Conservation (phyloP, 176 grass and related monocot genomes). For the Eremochloa ophiuroides region DNA sequence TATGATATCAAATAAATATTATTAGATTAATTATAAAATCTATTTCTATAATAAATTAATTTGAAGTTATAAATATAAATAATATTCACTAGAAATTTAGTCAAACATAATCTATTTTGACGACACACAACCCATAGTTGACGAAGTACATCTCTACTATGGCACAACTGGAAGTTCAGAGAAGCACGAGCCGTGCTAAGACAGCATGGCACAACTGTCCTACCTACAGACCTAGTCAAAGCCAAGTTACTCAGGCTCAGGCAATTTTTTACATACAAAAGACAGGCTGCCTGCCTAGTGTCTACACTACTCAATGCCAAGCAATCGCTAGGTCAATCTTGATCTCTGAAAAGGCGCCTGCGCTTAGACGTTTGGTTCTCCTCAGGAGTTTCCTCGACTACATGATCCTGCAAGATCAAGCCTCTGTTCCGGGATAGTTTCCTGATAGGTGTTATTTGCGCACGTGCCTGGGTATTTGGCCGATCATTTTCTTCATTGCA, state of each 20-base stretch:
- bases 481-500: background rate
- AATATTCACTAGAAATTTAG: too few species aligned
- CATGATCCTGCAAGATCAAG: conserved; percentile 57
- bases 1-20: too few species aligned
- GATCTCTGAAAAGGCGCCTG: conserved; percentile 43
- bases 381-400: conserved; percentile 59
- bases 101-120: too few species aligned
- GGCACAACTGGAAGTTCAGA: too few species aligned
- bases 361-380: conserved; percentile 35
- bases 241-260: background rate
- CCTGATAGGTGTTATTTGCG: conserved; percentile 56
- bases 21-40: too few species aligned
- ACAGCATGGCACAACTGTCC: background rate
- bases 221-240: conserved; percentile 1
- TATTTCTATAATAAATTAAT: too few species aligned
- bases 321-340: conserved; percentile 18
- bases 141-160: too few species aligned
- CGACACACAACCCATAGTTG: too few species aligned
- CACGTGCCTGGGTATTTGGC: background rate
- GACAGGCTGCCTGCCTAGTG: background rate
- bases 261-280: conserved; percentile 7
- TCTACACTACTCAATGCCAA: background rate
- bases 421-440: conserved; percentile 71
- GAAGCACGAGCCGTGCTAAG: background rate
- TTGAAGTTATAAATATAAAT: too few species aligned